Evolutionary conservation across 768 basidiomycete species (phyloP).

Genomic region (Rhodotorula toruloides): DNA sequence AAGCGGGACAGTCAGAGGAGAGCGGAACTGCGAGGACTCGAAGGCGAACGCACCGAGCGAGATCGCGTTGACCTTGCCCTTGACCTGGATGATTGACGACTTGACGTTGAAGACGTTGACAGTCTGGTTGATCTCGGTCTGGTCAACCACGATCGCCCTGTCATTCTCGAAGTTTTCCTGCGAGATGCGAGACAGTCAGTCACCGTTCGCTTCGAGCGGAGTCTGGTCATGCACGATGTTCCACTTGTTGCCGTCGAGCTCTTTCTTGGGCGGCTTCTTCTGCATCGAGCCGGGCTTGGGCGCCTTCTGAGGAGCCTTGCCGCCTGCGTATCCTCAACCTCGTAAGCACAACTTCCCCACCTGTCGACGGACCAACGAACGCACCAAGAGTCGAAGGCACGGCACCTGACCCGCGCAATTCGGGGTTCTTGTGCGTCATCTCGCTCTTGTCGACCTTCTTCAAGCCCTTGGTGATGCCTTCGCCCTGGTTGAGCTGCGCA

Average conservation of each 20-base stretch:
- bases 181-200: not conserved
- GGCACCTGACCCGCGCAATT: slow-evolving; percentile 57
- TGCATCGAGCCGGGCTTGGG: slow-evolving; percentile 77
- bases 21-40: not conserved
- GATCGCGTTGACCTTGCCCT: slow-evolving; percentile 92
- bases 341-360: no score
- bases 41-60: slow-evolving; percentile 61
- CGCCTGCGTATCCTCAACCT: not conserved
- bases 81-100: slow-evolving; percentile 70
- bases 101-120: slow-evolving; percentile 90
- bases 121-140: slow-evolving; percentile 71
- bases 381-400: slow-evolving; percentile 52
- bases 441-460: slow-evolving; percentile 92
- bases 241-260: slow-evolving; percentile 91
- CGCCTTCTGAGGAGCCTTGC: slow-evolving; percentile 49
- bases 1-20: not conserved
- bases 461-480: slow-evolving; percentile 79
- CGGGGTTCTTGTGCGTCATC: slow-evolving; percentile 98
- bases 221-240: slow-evolving; percentile 56
- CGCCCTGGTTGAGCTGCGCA: slow-evolving; percentile 81
- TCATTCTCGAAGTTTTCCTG: slow-evolving; percentile 93
- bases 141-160: slow-evolving; percentile 61
- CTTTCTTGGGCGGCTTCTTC: slow-evolving; percentile 88
- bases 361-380: no score
- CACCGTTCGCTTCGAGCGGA: not conserved